Conservation (phyloP, 2,329 filamentous ascomycete genomes). For the Aspergillus pseudoterreus region DNA sequence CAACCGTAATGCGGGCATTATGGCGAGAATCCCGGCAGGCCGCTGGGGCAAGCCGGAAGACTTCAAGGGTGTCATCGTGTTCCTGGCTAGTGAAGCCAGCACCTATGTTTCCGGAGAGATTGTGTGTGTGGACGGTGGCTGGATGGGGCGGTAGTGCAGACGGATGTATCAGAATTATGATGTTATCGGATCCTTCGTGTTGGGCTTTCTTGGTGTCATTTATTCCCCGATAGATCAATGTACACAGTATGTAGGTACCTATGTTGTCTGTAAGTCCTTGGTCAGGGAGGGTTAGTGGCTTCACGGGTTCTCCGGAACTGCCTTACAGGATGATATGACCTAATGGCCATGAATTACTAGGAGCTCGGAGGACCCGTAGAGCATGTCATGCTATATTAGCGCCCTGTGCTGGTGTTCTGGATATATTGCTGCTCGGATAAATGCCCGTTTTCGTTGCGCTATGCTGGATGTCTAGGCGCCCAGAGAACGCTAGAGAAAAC, state of each 20-base stretch:
- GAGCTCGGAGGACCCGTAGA: too few species aligned
- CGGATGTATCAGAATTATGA: not conserved
- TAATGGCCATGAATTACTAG: not conserved
- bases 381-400: not conserved
- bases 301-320: not conserved
- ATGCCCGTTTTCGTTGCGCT: not conserved
- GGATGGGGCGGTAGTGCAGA: constrained; percentile 71
- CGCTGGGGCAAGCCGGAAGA: constrained; percentile 82
- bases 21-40: constrained; percentile 75
- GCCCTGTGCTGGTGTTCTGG: constrained; percentile 5
- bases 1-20: constrained; percentile 67
- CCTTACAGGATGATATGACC: not conserved
- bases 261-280: not conserved
- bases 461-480: not conserved
- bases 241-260: too few species aligned
- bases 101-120: constrained; percentile 79
- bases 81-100: constrained; percentile 70
- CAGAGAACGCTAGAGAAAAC: not conserved
- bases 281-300: not conserved
- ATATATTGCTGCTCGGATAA: constrained; percentile 3
- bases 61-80: constrained; percentile 80
- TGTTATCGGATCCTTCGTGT: not conserved
- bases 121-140: constrained; percentile 81
- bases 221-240: not conserved
- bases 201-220: not conserved